Conservation (phyloP, 495 filamentous ascomycete genomes). For the Daldinia loculata region DNA sequence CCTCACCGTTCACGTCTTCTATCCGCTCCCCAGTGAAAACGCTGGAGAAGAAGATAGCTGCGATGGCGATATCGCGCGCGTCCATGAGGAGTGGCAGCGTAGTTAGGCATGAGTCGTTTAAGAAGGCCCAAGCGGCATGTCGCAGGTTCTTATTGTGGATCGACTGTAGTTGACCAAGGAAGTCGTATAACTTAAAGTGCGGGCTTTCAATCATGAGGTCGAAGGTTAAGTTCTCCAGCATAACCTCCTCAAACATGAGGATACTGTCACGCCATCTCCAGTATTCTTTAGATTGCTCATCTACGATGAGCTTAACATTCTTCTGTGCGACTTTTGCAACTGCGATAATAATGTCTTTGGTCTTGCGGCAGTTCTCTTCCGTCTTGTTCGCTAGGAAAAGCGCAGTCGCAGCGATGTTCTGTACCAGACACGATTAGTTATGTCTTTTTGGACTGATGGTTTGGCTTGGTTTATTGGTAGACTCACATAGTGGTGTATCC, state of each 20-base stretch:
- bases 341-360: constrained; percentile 89
- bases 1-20: constrained; percentile 75
- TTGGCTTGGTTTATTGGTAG: background rate
- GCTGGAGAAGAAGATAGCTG: constrained; percentile 85
- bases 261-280: constrained; percentile 97
- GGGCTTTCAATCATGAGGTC: constrained; percentile 89
- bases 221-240: constrained; percentile 93
- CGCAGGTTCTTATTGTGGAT: constrained; percentile 78
- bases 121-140: constrained; percentile 88
- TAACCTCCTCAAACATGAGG: constrained; percentile 84
- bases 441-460: background rate
- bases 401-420: constrained; percentile 84
- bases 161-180: constrained; percentile 72
- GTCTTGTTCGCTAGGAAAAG: constrained; percentile 96
- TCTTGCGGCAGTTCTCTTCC: constrained; percentile 93
- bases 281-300: constrained; percentile 95
- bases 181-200: constrained; percentile 80
- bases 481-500: constrained; percentile 83
- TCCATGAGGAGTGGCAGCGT: constrained; percentile 83
- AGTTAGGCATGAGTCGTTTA: constrained; percentile 88
- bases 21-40: constrained; percentile 73
- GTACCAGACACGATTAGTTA: constrained; percentile 20
- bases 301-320: constrained; percentile 82
- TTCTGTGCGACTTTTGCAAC: constrained; percentile 96
- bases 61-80: constrained; percentile 80